phyloP scores from a whole-genome alignment of 768 basidiomycete genomes.

The Tephrocybe sp. region DNA sequence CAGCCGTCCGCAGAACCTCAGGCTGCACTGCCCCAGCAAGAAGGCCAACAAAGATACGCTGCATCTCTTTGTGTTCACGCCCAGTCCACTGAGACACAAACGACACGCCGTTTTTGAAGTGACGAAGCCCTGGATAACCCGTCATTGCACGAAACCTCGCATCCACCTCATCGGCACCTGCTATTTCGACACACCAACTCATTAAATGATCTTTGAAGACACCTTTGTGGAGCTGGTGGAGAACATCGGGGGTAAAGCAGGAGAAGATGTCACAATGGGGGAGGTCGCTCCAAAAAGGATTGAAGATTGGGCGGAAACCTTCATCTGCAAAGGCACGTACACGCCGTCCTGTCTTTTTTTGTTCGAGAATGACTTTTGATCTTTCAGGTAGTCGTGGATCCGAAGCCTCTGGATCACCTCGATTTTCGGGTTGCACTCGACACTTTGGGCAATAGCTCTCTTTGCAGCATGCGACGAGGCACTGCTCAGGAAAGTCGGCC shows the following conservation, averaged over 20 bases:
- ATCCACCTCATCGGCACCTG: conserved; percentile 31
- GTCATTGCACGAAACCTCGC: conserved; percentile 27
- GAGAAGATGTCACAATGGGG: conserved; percentile 36
- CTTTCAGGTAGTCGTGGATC: not conserved
- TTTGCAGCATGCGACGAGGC: conserved; percentile 25
- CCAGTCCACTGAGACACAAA: conserved; percentile 41
- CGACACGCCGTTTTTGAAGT: conserved; percentile 43
- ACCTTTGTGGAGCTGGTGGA: conserved; percentile 49
- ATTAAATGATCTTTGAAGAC: conserved; percentile 43
- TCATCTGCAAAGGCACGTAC: conserved; percentile 14
- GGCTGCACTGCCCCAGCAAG: conserved; percentile 20
- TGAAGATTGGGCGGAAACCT: conserved; percentile 11
- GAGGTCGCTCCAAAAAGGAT: conserved; percentile 40
- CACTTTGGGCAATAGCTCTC: conserved; percentile 27
- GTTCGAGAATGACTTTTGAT: not conserved
- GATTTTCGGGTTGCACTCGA: conserved; percentile 11
- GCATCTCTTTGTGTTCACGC: conserved; percentile 37
- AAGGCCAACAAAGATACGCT: conserved; percentile 30
- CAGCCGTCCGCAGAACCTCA: not conserved
- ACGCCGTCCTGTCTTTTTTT: not conserved
- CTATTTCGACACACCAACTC: conserved; percentile 28
- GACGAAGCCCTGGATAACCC: conserved; percentile 27
- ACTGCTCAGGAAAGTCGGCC: conserved; percentile 31
- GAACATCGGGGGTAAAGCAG: conserved; percentile 36
- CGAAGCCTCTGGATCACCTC: not conserved